Base-by-base conservation (phyloP, 345 rosid species). In the Clarkia xantiana region DNA sequence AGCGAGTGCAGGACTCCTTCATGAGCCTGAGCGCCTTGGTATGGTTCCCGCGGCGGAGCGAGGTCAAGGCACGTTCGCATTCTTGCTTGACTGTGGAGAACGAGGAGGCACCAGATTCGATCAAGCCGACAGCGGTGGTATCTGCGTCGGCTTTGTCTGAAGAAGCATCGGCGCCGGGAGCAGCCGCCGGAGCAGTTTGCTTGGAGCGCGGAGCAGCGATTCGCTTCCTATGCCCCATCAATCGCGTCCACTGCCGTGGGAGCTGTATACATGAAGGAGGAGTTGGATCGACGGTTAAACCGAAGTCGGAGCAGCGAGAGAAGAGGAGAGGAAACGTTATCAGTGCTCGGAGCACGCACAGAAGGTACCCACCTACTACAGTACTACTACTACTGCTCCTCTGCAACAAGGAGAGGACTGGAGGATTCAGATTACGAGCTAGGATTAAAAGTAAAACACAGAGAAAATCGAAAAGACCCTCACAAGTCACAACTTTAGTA, bases 161-260 rank as follows among this genome's bases (percentile, higher is more conserved):
- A 44, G 22, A 66, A 44, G 53, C 53, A 62, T 56, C 70, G 14
- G 69, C 49, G 16, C 47, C 61, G 45, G 54, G 62, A 16, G 56
- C 44, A 18, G 61, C 18, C 50, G 73, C 16, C 19, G 64, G 39
- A 18, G 76, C 42, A 42, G 70, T 53, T 14, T 64, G 78, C 72
- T 80, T 82, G 45, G 81, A 66, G 57, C 88, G 85, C 51, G 81
- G 49, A 55, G 81, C 64, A 59, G 54, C 41, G 57, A 60, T 45
- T 53, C 85, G 84, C 73, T 83, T 86, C 73, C 75, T 86, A 53
- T 75, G 88, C 67, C 94, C 95, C 95, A 90, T 90, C 52, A 42
- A 53, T 57, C 52, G 54, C 61, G 17, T 23, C 43, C 13, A 7
- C 43, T 15, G 16, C 29, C 5, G n/a, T n/a, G 23, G 48, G 15